Evolutionary conservation across 495 filamentous ascomycete species (phyloP), one percentile per base, ranked within the genome.

Genomic region (Podospora australis): DNA sequence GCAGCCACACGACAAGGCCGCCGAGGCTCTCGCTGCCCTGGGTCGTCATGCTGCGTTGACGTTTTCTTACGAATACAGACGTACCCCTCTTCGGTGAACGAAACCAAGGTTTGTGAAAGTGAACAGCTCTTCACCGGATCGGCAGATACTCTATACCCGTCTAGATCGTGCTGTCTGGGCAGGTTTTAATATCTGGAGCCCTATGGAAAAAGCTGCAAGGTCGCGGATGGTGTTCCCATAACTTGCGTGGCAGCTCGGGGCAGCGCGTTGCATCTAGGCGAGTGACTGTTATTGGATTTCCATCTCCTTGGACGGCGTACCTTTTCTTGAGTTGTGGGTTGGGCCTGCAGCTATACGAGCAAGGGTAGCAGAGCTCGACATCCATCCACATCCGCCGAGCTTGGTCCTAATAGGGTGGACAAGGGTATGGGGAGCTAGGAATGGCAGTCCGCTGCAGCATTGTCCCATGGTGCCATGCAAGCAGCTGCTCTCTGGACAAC

Each of bases 321-420:
- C 49, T 41, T 48, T 43, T n/a, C n/a, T n/a, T n/a, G n/a, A n/a
- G n/a, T n/a, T 19, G 41, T 49, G 46, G 36, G 36, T 38, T 34
- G 30, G 40, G 32, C 10, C 32, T 44, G 44, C 42, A 30, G 48
- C 46, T 41, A 43, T 38, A 46, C 23, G 42, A 26, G 41, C 52
- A 49, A 42, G 52, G 46, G 52, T 46, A 35, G 36, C 24, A 46
- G 14, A 36, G 32, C 22, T 47, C n/a, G 20, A 26, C 26, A 38
- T 23, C 10, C 7, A 44, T 46, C 52, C 52, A 23, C 41, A 41
- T 30, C 40, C 30, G 7, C 44, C 32, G 34, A 10, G 23, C 32
- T 42, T 29, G 21, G 7, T 29, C 32, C 6, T 21, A 46, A 52
- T 45, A 39, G 51, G 51, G 22, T 23, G 43, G 39, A 17, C 21